These are phyloP conservation scores for Solanum tarijense DNA, from an alignment of 257 asterid species.

Conservation along the genomic window DNA sequence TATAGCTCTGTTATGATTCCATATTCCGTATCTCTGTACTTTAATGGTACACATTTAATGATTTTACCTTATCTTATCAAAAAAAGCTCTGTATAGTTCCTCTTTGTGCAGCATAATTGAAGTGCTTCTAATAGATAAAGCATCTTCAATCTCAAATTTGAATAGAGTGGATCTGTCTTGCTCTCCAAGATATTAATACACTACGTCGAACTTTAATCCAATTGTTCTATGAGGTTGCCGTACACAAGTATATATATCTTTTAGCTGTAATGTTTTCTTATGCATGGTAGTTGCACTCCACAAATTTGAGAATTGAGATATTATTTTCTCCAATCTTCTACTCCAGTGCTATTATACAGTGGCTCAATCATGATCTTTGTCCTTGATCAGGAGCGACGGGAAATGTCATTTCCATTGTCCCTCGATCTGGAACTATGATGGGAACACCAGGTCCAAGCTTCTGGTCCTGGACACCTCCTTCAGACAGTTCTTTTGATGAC, in stretches of 20 bases:
- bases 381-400: constrained; percentile 30
- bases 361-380: constrained; percentile 1
- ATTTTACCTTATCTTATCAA: neutral
- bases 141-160: neutral
- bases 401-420: constrained; percentile 16
- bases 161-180: neutral
- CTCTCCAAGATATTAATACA: neutral
- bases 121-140: neutral
- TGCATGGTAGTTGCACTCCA: neutral
- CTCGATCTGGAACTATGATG: constrained; percentile 19
- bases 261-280: neutral
- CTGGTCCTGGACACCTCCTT: constrained; percentile 93
- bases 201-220: neutral
- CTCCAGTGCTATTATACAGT: neutral
- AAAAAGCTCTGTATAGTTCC: neutral
- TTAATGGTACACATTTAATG: neutral
- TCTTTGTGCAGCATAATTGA: neutral
- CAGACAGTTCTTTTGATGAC: constrained; percentile 12
- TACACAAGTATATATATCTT: neutral
- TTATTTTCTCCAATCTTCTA: neutral
- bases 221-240: neutral
- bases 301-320: neutral
- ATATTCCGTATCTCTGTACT: neutral
- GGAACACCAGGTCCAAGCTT: constrained; percentile 90
- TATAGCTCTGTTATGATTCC: neutral